phyloP scores from a whole-genome alignment of 176 grass and related monocot genomes.

The Neostapfia colusana region DNA sequence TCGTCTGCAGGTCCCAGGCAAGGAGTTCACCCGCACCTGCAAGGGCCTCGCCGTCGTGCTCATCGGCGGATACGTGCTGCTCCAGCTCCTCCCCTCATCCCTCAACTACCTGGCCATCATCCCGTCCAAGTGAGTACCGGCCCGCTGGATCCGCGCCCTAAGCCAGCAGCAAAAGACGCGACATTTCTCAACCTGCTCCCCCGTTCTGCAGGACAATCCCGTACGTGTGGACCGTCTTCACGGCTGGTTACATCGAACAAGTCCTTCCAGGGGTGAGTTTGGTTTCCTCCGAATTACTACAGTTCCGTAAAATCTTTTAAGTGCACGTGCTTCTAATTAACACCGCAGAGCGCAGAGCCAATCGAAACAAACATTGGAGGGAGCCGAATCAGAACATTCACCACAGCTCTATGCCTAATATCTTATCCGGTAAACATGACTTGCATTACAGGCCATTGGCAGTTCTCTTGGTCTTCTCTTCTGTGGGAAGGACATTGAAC shows the following conservation, averaged over 20 bases:
- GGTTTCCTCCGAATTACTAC: not conserved
- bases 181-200: not conserved
- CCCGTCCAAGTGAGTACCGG: conserved; percentile 66
- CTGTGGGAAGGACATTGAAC: conserved; percentile 86
- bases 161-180: not conserved
- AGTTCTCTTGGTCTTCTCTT: conserved; percentile 94
- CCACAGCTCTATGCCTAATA: no score
- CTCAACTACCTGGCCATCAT: conserved; percentile 78
- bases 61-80: conserved; percentile 74
- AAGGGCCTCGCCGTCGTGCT: conserved; percentile 83
- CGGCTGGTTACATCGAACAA: conserved; percentile 95
- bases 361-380: no score
- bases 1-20: conserved; percentile 46
- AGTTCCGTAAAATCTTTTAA: not conserved
- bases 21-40: conserved; percentile 90
- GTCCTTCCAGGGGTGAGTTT: conserved; percentile 77
- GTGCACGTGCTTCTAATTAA: not conserved
- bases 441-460: conserved; percentile 82
- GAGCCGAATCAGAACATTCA: no score
- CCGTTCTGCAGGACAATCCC: conserved; percentile 76
- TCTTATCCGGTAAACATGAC: no score
- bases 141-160: not conserved
- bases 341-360: no score
- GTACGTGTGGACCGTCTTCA: conserved; percentile 93
- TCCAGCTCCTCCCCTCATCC: conserved; percentile 72